phyloP scores from a whole-genome alignment of 805 yeast species.

The Ogataea pignaliae region DNA sequence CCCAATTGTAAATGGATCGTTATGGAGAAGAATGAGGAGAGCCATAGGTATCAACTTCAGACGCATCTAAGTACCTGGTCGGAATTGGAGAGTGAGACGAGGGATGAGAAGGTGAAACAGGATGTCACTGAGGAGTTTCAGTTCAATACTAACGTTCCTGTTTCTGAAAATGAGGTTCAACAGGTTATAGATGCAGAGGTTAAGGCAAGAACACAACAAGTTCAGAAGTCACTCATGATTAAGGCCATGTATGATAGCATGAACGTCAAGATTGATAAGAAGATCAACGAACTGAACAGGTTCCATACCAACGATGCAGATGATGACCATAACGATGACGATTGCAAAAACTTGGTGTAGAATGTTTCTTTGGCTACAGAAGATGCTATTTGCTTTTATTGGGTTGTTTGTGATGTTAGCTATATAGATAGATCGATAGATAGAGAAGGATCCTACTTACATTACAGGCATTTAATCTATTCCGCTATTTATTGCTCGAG shows the following conservation, averaged over 20 bases:
- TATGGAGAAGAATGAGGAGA: constrained; percentile 57
- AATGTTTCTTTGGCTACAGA: too few relatives aligned
- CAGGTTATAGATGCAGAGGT: constrained; percentile 40
- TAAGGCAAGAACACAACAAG: constrained; percentile 35
- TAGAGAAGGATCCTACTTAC: too few relatives aligned
- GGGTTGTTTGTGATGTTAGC: too few relatives aligned
- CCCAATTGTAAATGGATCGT: constrained; percentile 81
- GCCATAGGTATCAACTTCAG: constrained; percentile 50
- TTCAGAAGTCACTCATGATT: constrained; percentile 39
- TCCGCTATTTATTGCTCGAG: too few relatives aligned
- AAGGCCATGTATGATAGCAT: constrained; percentile 33
- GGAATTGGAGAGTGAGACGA: constrained; percentile 36
- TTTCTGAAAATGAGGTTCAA: constrained; percentile 21
- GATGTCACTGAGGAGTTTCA: constrained; percentile 24
- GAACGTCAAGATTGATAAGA: not conserved
- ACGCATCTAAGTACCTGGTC: constrained; percentile 73
- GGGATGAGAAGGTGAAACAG: constrained; percentile 19
- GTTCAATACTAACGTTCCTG: constrained; percentile 19
- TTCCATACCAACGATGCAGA: constrained; percentile 14
- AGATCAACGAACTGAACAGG: constrained; percentile 4
- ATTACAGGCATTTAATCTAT: too few relatives aligned
- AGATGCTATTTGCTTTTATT: too few relatives aligned
- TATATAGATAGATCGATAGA: too few relatives aligned
- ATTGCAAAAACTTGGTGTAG: constrained; percentile 3
- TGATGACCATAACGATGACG: constrained; percentile 20